Conservation (phyloP, 768 basidiomycete species). For the Rhodotorula paludigena region DNA sequence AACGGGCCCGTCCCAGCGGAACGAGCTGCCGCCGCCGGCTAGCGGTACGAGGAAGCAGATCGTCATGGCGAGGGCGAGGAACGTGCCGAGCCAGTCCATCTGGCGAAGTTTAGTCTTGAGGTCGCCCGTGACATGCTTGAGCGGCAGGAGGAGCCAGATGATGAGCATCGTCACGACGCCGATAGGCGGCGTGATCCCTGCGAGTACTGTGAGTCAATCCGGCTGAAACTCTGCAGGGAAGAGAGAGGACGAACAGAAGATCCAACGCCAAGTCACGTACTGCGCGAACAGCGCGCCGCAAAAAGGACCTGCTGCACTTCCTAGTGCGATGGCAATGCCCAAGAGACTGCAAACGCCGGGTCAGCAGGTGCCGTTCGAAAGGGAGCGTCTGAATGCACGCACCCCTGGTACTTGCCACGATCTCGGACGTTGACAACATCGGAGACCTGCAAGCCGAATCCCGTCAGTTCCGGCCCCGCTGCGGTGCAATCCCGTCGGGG, state of each 20-base stretch:
- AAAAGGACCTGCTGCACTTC: constrained; percentile 39
- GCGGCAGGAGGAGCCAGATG: constrained; percentile 42
- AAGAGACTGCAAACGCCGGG: constrained; percentile 17
- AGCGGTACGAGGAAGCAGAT: constrained; percentile 43
- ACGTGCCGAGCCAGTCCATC: constrained; percentile 44
- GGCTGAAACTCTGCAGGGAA: not conserved
- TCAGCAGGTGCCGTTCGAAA: not conserved
- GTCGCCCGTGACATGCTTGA: constrained; percentile 41
- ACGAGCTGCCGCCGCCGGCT: constrained; percentile 41
- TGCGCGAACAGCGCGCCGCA: constrained; percentile 40
- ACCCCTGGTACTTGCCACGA: constrained; percentile 44
- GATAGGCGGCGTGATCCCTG: constrained; percentile 40
- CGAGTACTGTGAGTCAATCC: not conserved
- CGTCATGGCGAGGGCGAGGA: constrained; percentile 39
- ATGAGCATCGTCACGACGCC: constrained; percentile 35
- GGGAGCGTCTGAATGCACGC: constrained; percentile 18
- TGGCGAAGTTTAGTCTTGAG: constrained; percentile 37
- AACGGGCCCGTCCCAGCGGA: constrained; percentile 38
- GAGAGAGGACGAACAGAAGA: constrained; percentile 35
- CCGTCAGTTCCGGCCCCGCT: no score
- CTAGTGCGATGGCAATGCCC: constrained; percentile 40
- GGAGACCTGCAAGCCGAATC: constrained; percentile 33
- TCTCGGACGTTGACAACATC: constrained; percentile 45
- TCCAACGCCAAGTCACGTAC: constrained; percentile 44
- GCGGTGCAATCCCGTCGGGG: no score